phyloP scores from a whole-genome alignment of 2,329 filamentous ascomycete genomes.

The Fusarium sp. region DNA sequence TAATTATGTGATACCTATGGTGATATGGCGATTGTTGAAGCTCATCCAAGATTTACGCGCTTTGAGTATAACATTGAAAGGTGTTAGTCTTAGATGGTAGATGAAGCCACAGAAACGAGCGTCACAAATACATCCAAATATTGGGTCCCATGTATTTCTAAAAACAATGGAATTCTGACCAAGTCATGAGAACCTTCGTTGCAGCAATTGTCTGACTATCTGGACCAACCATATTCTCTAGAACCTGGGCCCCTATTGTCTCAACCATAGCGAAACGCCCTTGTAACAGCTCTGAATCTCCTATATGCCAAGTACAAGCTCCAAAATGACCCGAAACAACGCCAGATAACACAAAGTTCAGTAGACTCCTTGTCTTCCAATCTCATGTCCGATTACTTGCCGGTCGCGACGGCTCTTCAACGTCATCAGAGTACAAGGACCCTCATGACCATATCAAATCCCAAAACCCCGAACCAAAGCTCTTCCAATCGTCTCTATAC shows the following conservation, averaged over 20 bases:
- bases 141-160: not conserved
- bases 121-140: no score
- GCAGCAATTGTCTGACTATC: not conserved
- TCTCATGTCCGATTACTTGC: not conserved
- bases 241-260: accelerated
- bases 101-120: no score
- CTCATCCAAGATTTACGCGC: no score
- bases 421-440: accelerated
- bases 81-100: not conserved
- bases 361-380: not conserved
- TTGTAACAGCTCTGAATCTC: accelerated
- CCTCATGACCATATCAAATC: accelerated
- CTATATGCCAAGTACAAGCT: not conserved
- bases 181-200: accelerated
- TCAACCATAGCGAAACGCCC: not conserved
- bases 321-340: not conserved
- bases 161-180: accelerated
- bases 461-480: no score
- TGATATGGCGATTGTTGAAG: not conserved
- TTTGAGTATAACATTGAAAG: no score
- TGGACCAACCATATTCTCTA: not conserved
- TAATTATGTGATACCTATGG: not conserved
- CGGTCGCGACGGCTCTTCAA: not conserved
- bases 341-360: not conserved
- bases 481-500: not conserved